A percentile compares a stretch with the other conserved stretches of the same genome.
These are phyloP conservation scores for Symbiodinium pilosum DNA, from an alignment of 73 alveolate species.

Conservation along the genomic window DNA sequence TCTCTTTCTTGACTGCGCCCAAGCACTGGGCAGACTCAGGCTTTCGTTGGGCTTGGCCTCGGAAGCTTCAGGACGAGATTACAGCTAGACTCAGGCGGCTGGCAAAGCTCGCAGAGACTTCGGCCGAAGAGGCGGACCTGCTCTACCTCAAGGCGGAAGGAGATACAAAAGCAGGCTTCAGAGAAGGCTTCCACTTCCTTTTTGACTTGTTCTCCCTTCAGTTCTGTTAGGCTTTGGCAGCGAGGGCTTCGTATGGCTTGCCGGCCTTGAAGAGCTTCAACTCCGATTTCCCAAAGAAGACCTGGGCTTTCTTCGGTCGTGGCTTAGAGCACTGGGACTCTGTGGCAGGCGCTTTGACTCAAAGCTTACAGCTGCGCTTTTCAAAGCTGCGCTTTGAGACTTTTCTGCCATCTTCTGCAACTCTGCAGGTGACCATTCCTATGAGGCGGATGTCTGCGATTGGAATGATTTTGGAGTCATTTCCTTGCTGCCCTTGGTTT, in stretches of 20 bases:
- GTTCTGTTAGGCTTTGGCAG: background rate
- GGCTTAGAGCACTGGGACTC: slow-evolving; percentile 70
- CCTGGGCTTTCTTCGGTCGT: slow-evolving; percentile 77
- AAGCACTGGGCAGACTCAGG: too few species aligned
- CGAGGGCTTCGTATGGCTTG: background rate
- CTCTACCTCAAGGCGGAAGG: slow-evolving; percentile 39
- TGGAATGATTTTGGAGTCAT: too few species aligned
- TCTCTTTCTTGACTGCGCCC: too few species aligned
- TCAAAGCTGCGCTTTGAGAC: background rate
- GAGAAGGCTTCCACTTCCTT: too few species aligned
- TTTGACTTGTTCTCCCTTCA: too few species aligned
- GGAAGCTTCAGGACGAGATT: background rate
- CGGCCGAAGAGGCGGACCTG: slow-evolving; percentile 38
- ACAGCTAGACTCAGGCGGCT: background rate
- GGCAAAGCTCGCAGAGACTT: background rate
- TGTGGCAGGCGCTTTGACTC: slow-evolving; percentile 21
- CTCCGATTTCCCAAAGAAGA: background rate
- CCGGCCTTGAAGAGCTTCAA: slow-evolving; percentile 43
- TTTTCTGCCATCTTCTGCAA: too few species aligned
- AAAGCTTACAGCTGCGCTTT: too few species aligned
- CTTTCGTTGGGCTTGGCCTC: too few species aligned
- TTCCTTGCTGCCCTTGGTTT: too few species aligned
- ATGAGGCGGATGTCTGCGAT: too few species aligned
- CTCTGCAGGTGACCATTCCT: slow-evolving; percentile 21
- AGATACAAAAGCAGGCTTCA: too few species aligned